Evolutionary conservation across 345 rosid genomes (phyloP), one percentile per base, ranked within the genome.

Genomic region (Aquilaria malaccensis): DNA sequence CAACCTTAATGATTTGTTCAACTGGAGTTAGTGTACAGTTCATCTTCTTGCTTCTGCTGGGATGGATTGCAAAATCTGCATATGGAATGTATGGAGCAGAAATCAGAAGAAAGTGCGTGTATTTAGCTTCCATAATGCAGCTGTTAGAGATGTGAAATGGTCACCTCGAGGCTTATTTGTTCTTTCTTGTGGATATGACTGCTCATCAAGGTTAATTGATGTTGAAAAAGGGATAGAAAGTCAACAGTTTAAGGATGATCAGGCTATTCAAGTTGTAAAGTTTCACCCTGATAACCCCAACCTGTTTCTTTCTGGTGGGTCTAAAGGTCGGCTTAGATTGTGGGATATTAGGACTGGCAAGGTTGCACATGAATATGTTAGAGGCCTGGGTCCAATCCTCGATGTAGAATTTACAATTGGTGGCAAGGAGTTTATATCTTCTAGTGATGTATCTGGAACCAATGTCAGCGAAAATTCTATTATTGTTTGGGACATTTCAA

Each of bases 1-100:
- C 48, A 37, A 64, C 66, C 75, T 72, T 70, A 70, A 76, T 80
- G 72, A 79, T 71, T 65, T 76, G 77, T 81, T 79, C 70, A 74
- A 37, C 74, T 68, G 62, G 76, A 76, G 70, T 71, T 78, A 50
- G 79, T 82, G 45, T 81, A 72, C 92, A 85, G 96, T 81, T 81
- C 91, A 87, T 71, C 95, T 90, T 72, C 95, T 90, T 76, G 95
- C 95, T 70, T 90, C 96, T 67, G 89, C 89, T 66, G 96, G 95
- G 50, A 76, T 88, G 68, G 95, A 90, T 79, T 85, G 78, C 52
- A 66, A 80, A 52, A 74, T 76, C 67, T 77, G 77, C 73, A 72
- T 86, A 65, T 90, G 97, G 96, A 90, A 88, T 56, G 89, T 80
- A 49, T 86, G 95, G 99, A 87, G 83, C 75, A 76, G 58, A 64